These are phyloP conservation scores for Coix lacrymajobi DNA, from an alignment of 176 grass and related monocot species.

Conservation along the genomic window DNA sequence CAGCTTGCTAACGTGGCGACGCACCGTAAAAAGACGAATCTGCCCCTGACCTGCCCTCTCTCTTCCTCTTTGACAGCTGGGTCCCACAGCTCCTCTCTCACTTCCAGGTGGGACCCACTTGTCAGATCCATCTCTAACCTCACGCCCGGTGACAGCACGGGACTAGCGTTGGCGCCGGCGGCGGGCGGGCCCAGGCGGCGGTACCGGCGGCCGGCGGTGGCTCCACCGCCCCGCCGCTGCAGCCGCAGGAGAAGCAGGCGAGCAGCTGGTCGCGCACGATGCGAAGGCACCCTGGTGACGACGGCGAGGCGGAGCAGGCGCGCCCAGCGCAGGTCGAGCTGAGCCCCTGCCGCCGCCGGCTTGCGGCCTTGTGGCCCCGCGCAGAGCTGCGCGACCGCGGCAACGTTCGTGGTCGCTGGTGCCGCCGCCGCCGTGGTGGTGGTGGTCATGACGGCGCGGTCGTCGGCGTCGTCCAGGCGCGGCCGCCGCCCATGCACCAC, in stretches of 20 bases:
- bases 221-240: neutral
- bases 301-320: conserved; percentile 59
- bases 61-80: no score
- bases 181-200: conserved; percentile 38
- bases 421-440: neutral
- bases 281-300: conserved; percentile 59
- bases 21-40: no score
- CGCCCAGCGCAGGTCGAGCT: conserved; percentile 54
- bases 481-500: conserved; percentile 26
- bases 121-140: no score
- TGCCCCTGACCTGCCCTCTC: no score
- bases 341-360: conserved; percentile 2
- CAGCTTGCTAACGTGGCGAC: no score
- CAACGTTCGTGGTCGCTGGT: neutral
- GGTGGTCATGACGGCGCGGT: conserved; percentile 26
- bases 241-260: conserved; percentile 51
- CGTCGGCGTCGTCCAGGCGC: neutral
- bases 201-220: conserved; percentile 9
- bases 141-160: conserved; percentile 12
- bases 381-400: conserved; percentile 34
- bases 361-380: neutral
- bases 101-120: no score
- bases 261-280: conserved; percentile 60
- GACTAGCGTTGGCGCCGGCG: neutral
- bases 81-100: no score